These are phyloP conservation scores for Alloteropsis semialata DNA, from an alignment of 176 grass and related monocot genomes.

Conservation along the genomic window DNA sequence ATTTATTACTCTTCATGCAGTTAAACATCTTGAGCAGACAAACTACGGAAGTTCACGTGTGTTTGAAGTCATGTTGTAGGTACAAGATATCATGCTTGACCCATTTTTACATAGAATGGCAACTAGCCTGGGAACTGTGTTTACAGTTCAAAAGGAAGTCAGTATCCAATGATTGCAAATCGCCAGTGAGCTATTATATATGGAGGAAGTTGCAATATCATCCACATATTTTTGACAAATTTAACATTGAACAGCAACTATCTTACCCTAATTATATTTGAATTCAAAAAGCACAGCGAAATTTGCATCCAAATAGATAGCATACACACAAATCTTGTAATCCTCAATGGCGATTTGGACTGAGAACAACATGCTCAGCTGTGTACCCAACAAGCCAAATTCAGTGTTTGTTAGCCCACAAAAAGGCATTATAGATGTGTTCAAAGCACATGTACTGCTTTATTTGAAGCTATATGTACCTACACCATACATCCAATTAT, in stretches of 20 bases:
- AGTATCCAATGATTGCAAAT: neutral
- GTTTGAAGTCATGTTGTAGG: neutral
- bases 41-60: neutral
- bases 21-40: conserved; percentile 6
- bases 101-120: neutral
- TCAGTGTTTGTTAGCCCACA: conserved; percentile 1
- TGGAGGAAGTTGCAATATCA: neutral
- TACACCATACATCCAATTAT: neutral
- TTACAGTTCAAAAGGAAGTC: neutral
- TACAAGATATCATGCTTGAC: neutral
- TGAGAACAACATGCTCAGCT: neutral
- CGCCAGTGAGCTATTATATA: neutral
- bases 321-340: neutral
- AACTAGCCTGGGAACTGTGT: neutral
- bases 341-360: neutral
- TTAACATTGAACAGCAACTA: neutral
- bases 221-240: neutral
- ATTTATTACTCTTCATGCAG: conserved; percentile 1
- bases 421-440: neutral
- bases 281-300: neutral
- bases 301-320: neutral
- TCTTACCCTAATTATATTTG: conserved; percentile 5
- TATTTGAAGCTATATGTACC: neutral
- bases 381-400: neutral
- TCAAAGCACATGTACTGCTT: neutral